Evolutionary conservation across 495 filamentous ascomycete species (phyloP), one percentile per base, ranked within the genome.

Genomic region (Talaromyces trachyspermus): DNA sequence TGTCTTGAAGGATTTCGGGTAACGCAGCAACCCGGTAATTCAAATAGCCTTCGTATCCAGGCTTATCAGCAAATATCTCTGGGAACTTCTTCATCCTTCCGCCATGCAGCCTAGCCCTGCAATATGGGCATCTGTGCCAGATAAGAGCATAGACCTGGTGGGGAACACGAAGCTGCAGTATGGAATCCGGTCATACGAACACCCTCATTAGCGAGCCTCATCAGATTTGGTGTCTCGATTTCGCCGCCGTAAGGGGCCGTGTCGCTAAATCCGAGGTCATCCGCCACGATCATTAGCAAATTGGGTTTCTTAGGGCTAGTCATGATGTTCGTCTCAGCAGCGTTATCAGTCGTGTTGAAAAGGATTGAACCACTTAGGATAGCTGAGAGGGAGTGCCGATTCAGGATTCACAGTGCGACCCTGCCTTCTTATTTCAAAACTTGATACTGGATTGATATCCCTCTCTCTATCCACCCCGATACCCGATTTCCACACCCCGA

Each of bases 31-130:
- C 74, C 5, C 55, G 47, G 17, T 70, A 67, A 48, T 78, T 77
- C 11, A 80, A 58, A 49, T 77, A 80, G 0, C 75, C 75, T 57
- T 79, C 76, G 46, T 79, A 71, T 0, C 75, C 74, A 2, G 75
- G 72, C 61, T 70, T 71, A 10, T 43, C 64, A 17, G 50, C 33
- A 26, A 46, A 48, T 3, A 36, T 27, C 5, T 15, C 12, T 19
- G 36, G 9, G 17, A 39, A 19, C 17, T 19, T 9, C 12, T 19
- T 9, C 9, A 15, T n/a, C n/a, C 17, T 15, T 39, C 36, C 10
- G 12, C 12, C 12, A 39, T n/a, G 12, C 9, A 36, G 8, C 55
- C 55, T 2, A 58, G 49, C 6, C 56, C 54, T 14, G 56, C 48
- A 23, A 55, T 49, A 49, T 76, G 76, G 47, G 75, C 61, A 43